Percentiles rank a stretch among this genome's conserved stretches.
These are phyloP conservation scores for Roridomyces roridus DNA, from an alignment of 768 basidiomycete species.

Conservation along the genomic window DNA sequence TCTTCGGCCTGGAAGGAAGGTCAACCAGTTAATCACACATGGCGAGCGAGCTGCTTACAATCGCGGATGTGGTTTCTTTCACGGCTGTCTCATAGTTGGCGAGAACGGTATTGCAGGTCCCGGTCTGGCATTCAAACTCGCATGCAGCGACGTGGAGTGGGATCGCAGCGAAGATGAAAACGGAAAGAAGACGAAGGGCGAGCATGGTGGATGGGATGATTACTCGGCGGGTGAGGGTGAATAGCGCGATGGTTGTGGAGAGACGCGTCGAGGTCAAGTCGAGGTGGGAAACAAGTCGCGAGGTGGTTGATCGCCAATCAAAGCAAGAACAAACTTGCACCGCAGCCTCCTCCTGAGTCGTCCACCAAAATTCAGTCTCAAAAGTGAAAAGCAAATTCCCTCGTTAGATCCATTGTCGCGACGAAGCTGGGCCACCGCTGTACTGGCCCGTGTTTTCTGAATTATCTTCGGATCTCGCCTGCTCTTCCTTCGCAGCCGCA, in stretches of 20 bases:
- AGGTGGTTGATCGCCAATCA: no score
- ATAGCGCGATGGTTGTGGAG: neutral
- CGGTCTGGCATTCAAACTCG: constrained; percentile 72
- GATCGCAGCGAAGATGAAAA: constrained; percentile 33
- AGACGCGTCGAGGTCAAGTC: neutral
- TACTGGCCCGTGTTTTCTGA: neutral
- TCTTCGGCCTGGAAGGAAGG: constrained; percentile 10
- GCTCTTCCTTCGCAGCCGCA: no score
- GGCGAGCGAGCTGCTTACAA: constrained; percentile 43
- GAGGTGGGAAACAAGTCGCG: no score
- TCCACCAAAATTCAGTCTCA: no score
- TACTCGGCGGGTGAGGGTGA: neutral
- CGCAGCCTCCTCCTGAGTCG: no score
- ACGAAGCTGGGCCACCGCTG: neutral
- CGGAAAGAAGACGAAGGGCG: constrained; percentile 17
- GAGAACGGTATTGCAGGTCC: constrained; percentile 62
- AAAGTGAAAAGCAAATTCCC: no score
- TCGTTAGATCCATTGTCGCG: no score
- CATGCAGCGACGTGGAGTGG: constrained; percentile 58
- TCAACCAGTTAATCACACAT: constrained; percentile 16
- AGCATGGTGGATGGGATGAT: constrained; percentile 19
- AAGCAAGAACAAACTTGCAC: no score
- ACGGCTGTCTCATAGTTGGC: constrained; percentile 55
- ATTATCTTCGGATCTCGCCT: neutral
- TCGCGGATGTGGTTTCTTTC: constrained; percentile 38